Conservation (phyloP, 2,329 filamentous ascomycete genomes). For the Colletotrichum sp. region DNA sequence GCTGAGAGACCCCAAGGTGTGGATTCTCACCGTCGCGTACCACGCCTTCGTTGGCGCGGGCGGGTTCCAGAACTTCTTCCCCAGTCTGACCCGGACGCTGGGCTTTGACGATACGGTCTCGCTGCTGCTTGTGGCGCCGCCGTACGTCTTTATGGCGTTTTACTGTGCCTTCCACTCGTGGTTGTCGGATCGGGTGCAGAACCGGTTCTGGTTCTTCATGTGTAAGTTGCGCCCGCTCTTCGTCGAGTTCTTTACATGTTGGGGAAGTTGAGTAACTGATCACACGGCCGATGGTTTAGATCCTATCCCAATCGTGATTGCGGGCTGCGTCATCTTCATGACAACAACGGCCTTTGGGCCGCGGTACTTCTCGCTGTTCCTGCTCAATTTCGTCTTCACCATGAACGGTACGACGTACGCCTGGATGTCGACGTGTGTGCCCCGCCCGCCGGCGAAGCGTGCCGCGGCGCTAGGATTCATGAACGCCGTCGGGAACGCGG, state of each 20-base stretch:
- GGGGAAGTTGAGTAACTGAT: background rate
- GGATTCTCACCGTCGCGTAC: background rate
- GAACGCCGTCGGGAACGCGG: background rate
- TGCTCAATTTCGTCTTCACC: constrained; percentile 60
- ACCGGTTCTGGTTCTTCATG: background rate
- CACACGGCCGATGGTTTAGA: constrained; percentile 22
- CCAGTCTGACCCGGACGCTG: background rate
- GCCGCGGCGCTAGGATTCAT: constrained; percentile 33
- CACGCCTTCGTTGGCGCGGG: background rate
- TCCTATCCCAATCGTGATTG: constrained; percentile 53
- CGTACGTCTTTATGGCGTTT: background rate
- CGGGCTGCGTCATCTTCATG: constrained; percentile 61
- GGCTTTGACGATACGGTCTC: background rate
- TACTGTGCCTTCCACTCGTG: background rate
- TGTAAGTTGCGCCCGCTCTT: background rate
- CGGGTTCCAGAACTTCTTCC: background rate
- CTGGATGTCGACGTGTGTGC: constrained; percentile 56
- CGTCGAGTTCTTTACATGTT: too few species aligned
- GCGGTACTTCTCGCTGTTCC: constrained; percentile 60
- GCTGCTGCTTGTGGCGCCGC: background rate
- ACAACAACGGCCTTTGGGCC: constrained; percentile 53
- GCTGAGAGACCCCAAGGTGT: background rate
- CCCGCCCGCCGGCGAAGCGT: constrained; percentile 58
- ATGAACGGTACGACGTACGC: constrained; percentile 53
- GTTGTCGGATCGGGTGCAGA: background rate